Base-by-base conservation (phyloP, 768 basidiomycete species). In the Lactarius indigo region DNA sequence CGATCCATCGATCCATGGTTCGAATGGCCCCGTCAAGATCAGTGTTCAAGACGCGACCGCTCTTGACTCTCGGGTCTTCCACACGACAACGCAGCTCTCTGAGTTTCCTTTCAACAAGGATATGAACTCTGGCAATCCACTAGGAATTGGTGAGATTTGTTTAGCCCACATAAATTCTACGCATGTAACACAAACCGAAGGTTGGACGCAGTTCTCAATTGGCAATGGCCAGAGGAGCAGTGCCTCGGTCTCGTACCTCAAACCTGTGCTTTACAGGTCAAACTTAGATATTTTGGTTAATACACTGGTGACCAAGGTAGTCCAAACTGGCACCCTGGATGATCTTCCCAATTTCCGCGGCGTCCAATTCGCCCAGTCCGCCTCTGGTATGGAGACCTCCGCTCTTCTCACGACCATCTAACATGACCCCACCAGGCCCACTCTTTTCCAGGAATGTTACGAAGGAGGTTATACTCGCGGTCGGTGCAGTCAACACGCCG, bases 1-100 rank as follows among this genome's bases (percentile, higher is more conserved):
- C 41, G 55, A 72, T 30, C 74, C 74, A 0, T 23, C 64, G 20
- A 59, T 74, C 1, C 75, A 76, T 47, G 72, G 74, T 15, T 57
- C 33, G 5, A 31, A 57, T 18, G 74, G 76, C 1, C 63, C 70
- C 1, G 57, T 72, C 31, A 57, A 56, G 10, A 68, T 74, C 61
- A 73, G 71, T 35, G 35, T 75, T 61, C 72, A 9, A 66, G 28
- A 31, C 67, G 5, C 28, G 50, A 18, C 41, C 58, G 8, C 35
- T 31, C n/a, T 64, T 3, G 63, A 63, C 37, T 28, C 13, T 10
- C 57, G 30, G 44, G 33, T 54, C 15, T 64, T 73, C 28, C 23
- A 68, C 30, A 64, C 69, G 2, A 67, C 71, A 3, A n/a, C 64
- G 30, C 37, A 39, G 28, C 55, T 30, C 55, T 5, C 55, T 17